A percentile compares a stretch with the other conserved stretches of the same genome.
These are phyloP conservation scores for Paecilomyces formosus DNA, from an alignment of 2,329 filamentous ascomycete genomes.

Conservation along the genomic window DNA sequence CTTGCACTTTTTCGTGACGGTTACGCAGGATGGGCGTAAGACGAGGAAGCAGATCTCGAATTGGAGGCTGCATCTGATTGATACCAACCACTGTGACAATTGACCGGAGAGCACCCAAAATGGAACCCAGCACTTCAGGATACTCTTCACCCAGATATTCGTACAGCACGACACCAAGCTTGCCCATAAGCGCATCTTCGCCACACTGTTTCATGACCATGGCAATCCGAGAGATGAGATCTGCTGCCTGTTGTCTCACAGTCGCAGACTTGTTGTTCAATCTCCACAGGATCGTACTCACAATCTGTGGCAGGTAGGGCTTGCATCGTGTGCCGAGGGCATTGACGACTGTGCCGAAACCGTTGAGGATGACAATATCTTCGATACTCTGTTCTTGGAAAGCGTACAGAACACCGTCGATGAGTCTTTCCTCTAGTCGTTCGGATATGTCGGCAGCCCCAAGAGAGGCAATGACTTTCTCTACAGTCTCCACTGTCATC, in stretches of 20 bases:
- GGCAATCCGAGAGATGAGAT: slow-evolving; percentile 91
- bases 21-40: slow-evolving; percentile 97
- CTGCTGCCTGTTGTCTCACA: slow-evolving; percentile 91
- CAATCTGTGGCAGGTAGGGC: slow-evolving; percentile 92
- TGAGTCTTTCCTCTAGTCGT: slow-evolving; percentile 82
- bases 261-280: slow-evolving; percentile 97
- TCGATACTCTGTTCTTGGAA: slow-evolving; percentile 98
- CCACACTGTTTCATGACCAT: slow-evolving; percentile 99
- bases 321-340: slow-evolving; percentile 90
- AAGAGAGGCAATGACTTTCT: slow-evolving; percentile 89
- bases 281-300: slow-evolving; percentile 91
- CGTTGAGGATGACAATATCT: slow-evolving; percentile 92
- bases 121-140: slow-evolving; percentile 92
- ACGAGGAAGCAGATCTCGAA: slow-evolving; percentile 89
- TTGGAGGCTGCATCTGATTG: slow-evolving; percentile 95
- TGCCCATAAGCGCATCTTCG: slow-evolving; percentile 91
- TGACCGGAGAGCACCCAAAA: slow-evolving; percentile 85
- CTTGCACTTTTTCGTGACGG: slow-evolving; percentile 97
- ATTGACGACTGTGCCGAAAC: slow-evolving; percentile 96
- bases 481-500: slow-evolving; percentile 97
- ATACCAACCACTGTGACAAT: slow-evolving; percentile 98
- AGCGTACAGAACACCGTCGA: slow-evolving; percentile 89
- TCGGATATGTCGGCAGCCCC: slow-evolving; percentile 92
- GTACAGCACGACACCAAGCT: slow-evolving; percentile 89
- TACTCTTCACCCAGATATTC: slow-evolving; percentile 99